These are phyloP conservation scores for Mercurialis annua DNA, from an alignment of 345 rosid genomes.

Conservation along the genomic window DNA sequence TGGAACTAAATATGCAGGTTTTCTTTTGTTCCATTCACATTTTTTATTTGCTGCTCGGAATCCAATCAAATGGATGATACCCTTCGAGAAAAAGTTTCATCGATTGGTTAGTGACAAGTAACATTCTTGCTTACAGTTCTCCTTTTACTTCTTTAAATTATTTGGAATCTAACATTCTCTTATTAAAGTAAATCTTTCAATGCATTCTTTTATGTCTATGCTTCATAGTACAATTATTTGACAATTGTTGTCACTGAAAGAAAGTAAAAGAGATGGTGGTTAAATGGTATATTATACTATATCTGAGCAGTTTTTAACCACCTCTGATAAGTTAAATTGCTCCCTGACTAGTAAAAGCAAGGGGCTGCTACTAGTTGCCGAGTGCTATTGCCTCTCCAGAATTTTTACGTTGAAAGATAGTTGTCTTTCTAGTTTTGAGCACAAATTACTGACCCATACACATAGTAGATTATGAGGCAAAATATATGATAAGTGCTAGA, in stretches of 20 bases:
- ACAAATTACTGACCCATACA: background rate
- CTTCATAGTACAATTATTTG: background rate
- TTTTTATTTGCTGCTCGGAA: slow-evolving; percentile 46
- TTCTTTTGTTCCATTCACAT: slow-evolving; percentile 50
- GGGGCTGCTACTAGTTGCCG: background rate
- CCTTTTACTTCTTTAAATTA: background rate
- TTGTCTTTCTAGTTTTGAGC: background rate
- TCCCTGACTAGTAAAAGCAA: background rate
- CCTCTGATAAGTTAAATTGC: background rate
- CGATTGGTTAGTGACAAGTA: slow-evolving; percentile 59
- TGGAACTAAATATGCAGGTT: slow-evolving; percentile 49
- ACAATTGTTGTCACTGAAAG: background rate
- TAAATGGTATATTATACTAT: background rate
- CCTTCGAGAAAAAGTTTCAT: slow-evolving; percentile 52
- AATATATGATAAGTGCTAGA: background rate
- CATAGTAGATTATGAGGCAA: background rate
- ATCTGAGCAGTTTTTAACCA: background rate
- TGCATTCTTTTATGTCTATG: background rate
- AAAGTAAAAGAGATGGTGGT: background rate
- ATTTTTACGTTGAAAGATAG: background rate
- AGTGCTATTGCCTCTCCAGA: no score
- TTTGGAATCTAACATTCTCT: background rate
- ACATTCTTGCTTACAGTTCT: slow-evolving; percentile 2
- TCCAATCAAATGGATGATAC: slow-evolving; percentile 33
- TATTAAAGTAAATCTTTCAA: background rate